Percentiles rank a stretch among this genome's conserved stretches.
Conservation (phyloP, 2,329 filamentous ascomycete genomes). For the Lasiodiplodia sp. region DNA sequence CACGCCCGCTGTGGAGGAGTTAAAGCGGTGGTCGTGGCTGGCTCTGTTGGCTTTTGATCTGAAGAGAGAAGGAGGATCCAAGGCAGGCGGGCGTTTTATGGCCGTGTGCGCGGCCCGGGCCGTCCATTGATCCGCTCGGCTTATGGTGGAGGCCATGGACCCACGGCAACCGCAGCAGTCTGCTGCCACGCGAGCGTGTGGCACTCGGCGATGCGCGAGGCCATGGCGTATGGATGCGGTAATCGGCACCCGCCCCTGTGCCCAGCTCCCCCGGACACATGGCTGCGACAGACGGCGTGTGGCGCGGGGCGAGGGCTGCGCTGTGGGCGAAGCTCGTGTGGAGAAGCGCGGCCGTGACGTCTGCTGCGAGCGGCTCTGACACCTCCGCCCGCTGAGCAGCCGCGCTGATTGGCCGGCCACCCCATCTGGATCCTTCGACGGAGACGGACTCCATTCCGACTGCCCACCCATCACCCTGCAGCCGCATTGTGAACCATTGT, state of each 20-base stretch:
- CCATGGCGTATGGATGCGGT: background rate
- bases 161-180: background rate
- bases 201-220: background rate
- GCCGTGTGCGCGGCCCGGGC: constrained; percentile 14
- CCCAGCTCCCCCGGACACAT: background rate
- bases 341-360: constrained; percentile 14
- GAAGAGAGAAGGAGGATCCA: constrained; percentile 23
- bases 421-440: background rate
- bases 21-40: constrained; percentile 32
- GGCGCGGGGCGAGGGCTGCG: background rate
- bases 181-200: constrained; percentile 7
- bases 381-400: background rate
- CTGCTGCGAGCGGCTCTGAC: constrained; percentile 17
- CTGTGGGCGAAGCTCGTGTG: constrained; percentile 17
- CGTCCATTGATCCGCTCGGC: constrained; percentile 20
- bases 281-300: background rate
- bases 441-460: constrained; percentile 14
- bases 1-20: constrained; percentile 30
- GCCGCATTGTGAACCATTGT: constrained; percentile 19
- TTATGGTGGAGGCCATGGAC: background rate
- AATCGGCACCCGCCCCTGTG: constrained; percentile 5
- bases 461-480: constrained; percentile 14
- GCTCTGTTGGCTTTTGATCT: constrained; percentile 32
- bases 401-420: constrained; percentile 13
- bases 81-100: constrained; percentile 18